Base-by-base conservation (phyloP, 1,139 yeast species). In the Diutina ranongensis region DNA sequence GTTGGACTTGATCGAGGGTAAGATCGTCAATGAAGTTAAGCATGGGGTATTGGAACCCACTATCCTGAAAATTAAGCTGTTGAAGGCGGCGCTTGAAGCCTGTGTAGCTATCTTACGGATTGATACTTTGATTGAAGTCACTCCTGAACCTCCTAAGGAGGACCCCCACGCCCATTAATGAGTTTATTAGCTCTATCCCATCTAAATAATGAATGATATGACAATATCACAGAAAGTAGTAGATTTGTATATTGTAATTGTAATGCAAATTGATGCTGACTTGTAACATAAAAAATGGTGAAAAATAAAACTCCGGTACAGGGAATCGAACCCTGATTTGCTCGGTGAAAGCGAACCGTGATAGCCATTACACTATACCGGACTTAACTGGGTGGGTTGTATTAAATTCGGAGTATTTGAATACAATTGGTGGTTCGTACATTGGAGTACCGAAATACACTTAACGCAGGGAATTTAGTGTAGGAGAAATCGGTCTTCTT, bases 111-210 rank as follows among this genome's bases (percentile, higher is more conserved):
- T 94, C 54, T 75, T 94, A 57, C 83, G 99, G 73, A 94, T 94
- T 59, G 99, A 94, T 64, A 94, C 98, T 48, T 88, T 92, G 95
- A 92, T 94, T 60, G 85, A 88, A 47, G 96, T 94, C 49, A 94
- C 89, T 55, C 98, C 98, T 28, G 98, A 92, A 59, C 94, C 88
- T 51, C 86, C 86, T 52, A 79, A 79, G 70, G 95, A 89, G 66
- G 94, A 84, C 57, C 95, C 94, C 46, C 92, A 83, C 59, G 85
- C 63, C 49, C 89, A 82, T 63, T 71, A 62, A 9, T 12, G 28
- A 7, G 5, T 10, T 25, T 10, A 25, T 25, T 25, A 25, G 5
- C 28, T 10, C 28, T 25, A 25, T 25, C 10, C n/a, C n/a, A n/a
- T 25, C 5, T 10, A 25, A 25, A 25, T 25, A 25, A 25, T 25